These are phyloP conservation scores for Ophiostoma pallidulum DNA, from an alignment of 2,329 filamentous ascomycete genomes.

Conservation along the genomic window DNA sequence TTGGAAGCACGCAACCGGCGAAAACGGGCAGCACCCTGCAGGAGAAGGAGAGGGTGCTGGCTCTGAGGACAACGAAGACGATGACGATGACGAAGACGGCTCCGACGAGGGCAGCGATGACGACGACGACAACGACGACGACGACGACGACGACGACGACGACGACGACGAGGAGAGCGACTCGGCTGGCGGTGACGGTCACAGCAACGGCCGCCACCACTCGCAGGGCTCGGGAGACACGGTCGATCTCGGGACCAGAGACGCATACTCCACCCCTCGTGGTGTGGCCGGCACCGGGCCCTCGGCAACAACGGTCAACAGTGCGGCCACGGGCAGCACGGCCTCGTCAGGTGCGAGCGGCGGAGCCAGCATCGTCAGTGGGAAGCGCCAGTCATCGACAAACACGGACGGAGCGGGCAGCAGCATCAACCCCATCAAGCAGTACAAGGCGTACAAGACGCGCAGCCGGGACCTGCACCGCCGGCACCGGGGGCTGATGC, in stretches of 20 bases:
- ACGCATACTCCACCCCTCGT: not conserved
- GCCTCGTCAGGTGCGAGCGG: not conserved
- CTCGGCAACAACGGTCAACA: not conserved
- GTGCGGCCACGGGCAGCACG: not conserved
- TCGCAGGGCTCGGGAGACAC: constrained; percentile 1
- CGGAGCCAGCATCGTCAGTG: too few species aligned
- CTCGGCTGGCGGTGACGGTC: not conserved
- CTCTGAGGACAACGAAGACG: constrained; percentile 14
- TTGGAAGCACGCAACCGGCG: constrained; percentile 6
- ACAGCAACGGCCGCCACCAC: not conserved
- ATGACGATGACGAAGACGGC: constrained; percentile 12
- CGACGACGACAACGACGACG: not conserved
- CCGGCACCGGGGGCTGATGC: constrained; percentile 85
- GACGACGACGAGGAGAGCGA: not conserved
- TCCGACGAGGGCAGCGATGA: not conserved
- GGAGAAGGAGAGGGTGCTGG: constrained; percentile 32
- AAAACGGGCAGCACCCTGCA: not conserved
- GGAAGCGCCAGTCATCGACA: not conserved
- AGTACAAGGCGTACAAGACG: constrained; percentile 54
- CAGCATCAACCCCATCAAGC: constrained; percentile 44
- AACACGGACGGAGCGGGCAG: too few species aligned
- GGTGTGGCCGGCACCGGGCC: not conserved
- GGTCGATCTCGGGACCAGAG: not conserved
- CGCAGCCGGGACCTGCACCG: constrained; percentile 68
- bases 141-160: constrained; percentile 6